Percentiles rank a stretch among this genome's conserved stretches.
phyloP scores from a whole-genome alignment of 2,329 filamentous ascomycete genomes.

The Truncatella angustata region DNA sequence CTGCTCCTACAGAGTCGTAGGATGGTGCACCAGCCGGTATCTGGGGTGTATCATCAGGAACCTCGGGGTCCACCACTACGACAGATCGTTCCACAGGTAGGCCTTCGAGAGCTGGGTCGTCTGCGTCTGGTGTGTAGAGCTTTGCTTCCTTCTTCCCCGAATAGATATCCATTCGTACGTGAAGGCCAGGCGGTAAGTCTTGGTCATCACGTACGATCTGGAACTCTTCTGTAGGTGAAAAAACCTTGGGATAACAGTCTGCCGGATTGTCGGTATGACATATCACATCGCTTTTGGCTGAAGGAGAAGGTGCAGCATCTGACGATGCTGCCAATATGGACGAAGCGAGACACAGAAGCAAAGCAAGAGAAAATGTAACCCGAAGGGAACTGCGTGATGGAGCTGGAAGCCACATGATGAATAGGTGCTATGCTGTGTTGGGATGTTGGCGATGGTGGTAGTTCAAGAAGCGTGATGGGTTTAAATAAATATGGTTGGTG shows the following conservation, averaged over 20 bases:
- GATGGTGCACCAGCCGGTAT: constrained; percentile 51
- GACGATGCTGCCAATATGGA: constrained; percentile 26
- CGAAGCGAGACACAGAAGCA: constrained; percentile 16
- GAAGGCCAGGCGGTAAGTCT: constrained; percentile 62
- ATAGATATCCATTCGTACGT: constrained; percentile 63
- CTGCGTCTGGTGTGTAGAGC: constrained; percentile 58
- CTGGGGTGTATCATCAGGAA: constrained; percentile 26
- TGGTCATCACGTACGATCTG: constrained; percentile 63
- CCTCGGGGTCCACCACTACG: constrained; percentile 52
- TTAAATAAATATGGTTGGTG: constrained; percentile 4
- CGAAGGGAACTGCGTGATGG: constrained; percentile 13
- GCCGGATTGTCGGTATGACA: constrained; percentile 58
- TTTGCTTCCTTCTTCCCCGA: constrained; percentile 66
- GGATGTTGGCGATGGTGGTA: not conserved
- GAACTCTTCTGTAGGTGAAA: constrained; percentile 63
- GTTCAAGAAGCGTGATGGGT: not conserved
- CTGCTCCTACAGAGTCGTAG: constrained; percentile 56
- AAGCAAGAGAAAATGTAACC: constrained; percentile 13
- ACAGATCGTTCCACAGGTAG: constrained; percentile 51
- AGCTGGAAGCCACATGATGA: constrained; percentile 17
- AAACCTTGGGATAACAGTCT: constrained; percentile 66
- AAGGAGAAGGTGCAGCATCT: constrained; percentile 31
- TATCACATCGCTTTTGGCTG: constrained; percentile 55
- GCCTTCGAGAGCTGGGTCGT: constrained; percentile 44
- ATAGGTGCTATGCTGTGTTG: not conserved